Conservation (phyloP, 2,329 filamentous ascomycete species). For the Talaromyces rugulosus region DNA sequence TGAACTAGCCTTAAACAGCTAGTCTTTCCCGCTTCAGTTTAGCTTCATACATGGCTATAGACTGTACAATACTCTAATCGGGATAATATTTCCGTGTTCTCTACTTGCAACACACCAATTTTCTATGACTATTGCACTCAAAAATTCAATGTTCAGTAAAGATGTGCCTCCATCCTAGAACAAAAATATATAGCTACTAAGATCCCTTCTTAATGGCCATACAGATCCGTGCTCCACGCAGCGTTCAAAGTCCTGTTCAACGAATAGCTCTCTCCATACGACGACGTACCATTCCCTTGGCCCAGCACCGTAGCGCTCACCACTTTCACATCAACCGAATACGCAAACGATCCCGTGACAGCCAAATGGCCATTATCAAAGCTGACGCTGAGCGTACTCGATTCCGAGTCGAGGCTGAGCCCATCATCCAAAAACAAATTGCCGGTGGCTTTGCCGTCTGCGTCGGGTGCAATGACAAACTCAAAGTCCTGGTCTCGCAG, state of each 20-base stretch:
- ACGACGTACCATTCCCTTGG: slow-evolving; percentile 35
- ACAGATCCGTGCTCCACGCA: not conserved
- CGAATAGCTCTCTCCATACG: not conserved
- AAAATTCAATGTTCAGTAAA: too few species aligned
- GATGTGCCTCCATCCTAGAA: too few species aligned
- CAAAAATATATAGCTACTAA: too few species aligned
- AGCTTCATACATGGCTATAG: too few species aligned
- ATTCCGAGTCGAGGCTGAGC: slow-evolving; percentile 59
- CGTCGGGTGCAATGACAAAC: slow-evolving; percentile 63
- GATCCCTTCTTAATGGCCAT: not conserved
- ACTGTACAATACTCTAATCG: too few species aligned
- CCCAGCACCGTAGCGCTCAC: slow-evolving; percentile 31
- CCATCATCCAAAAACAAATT: slow-evolving; percentile 76
- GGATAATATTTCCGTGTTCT: not conserved
- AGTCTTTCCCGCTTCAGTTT: too few species aligned
- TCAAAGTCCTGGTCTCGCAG: slow-evolving; percentile 62
- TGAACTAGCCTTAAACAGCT: too few species aligned
- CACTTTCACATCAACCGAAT: slow-evolving; percentile 23
- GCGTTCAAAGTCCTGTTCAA: not conserved
- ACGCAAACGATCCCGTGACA: slow-evolving; percentile 26
- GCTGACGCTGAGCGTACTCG: slow-evolving; percentile 53
- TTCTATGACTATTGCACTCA: too few species aligned
- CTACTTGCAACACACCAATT: not conserved
- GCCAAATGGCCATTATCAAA: slow-evolving; percentile 48
- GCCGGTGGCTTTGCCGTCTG: slow-evolving; percentile 60